These are phyloP conservation scores for Cruciata laevipes DNA, from an alignment of 257 asterid species.

Conservation along the genomic window DNA sequence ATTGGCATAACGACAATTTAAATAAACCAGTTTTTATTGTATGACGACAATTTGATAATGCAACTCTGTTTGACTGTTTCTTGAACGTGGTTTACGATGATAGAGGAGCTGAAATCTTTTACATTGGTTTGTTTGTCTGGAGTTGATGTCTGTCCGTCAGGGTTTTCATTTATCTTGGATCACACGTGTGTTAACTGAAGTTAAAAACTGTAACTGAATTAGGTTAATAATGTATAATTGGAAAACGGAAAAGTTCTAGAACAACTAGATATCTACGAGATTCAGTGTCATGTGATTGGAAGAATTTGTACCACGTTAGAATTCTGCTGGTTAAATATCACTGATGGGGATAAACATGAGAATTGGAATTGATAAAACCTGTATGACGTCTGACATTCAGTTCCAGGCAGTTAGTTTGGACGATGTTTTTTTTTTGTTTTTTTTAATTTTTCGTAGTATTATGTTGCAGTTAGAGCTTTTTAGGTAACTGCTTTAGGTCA, in stretches of 20 bases:
- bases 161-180: background rate
- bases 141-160: too few species aligned
- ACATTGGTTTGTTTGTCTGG: background rate
- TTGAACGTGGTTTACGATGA: too few species aligned
- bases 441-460: background rate
- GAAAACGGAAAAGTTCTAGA: too few species aligned
- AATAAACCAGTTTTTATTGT: background rate
- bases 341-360: background rate
- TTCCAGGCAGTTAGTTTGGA: background rate
- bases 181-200: background rate
- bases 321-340: background rate
- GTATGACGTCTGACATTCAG: background rate
- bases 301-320: background rate
- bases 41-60: background rate
- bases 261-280: background rate
- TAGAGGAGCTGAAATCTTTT: background rate
- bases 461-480: background rate
- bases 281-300: background rate
- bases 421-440: background rate
- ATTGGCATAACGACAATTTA: background rate
- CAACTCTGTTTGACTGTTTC: background rate
- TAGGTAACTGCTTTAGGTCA: background rate
- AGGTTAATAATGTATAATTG: background rate
- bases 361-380: too few species aligned
- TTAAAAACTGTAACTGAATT: background rate